Evolutionary conservation across 345 rosid genomes (phyloP).

Genomic region (Lenwebbia sp.): DNA sequence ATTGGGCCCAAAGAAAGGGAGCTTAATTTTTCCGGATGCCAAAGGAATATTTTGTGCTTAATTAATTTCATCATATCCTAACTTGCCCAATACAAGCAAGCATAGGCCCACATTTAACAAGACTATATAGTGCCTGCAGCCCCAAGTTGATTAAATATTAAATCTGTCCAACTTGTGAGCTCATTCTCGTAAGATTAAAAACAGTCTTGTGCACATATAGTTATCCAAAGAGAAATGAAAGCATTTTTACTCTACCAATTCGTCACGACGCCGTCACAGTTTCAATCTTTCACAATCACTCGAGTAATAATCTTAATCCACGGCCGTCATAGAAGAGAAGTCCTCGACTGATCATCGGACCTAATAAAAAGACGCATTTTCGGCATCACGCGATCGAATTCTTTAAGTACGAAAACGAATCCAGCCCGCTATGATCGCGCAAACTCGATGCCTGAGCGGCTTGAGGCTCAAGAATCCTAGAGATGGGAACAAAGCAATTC

Average conservation of each 20-base stretch:
- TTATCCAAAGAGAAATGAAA: neutral
- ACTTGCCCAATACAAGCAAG: neutral
- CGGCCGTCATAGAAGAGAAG: neutral
- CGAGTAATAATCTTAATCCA: neutral
- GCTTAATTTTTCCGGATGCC: neutral
- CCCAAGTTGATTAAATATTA: neutral
- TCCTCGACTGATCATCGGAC: neutral
- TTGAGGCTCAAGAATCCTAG: neutral
- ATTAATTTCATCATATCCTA: neutral
- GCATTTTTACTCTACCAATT: neutral
- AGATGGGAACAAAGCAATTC: neutral
- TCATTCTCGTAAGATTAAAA: neutral
- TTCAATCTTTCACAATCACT: neutral
- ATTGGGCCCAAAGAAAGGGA: neutral
- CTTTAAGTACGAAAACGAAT: neutral
- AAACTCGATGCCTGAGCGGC: neutral
- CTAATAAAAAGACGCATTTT: neutral
- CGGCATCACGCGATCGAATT: neutral
- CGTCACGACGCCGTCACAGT: neutral
- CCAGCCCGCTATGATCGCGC: neutral
- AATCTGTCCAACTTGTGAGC: neutral
- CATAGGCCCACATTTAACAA: neutral
- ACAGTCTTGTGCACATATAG: neutral
- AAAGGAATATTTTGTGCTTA: neutral
- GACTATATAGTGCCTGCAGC: neutral